These are phyloP conservation scores for Cordyceps militaris DNA, from an alignment of 2,329 filamentous ascomycete genomes.

Conservation along the genomic window DNA sequence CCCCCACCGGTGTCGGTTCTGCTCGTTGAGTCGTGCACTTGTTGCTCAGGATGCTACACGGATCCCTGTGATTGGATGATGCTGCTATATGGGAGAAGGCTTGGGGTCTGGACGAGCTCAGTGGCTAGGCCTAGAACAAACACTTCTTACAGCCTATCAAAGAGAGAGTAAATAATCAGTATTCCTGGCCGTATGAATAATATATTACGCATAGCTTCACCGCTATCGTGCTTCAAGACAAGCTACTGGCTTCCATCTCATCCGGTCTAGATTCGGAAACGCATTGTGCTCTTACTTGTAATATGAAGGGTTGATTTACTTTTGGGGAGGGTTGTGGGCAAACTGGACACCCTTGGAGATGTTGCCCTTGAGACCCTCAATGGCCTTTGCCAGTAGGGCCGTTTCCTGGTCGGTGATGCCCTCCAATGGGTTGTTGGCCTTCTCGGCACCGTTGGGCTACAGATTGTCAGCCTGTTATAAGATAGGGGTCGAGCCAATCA, in stretches of 20 bases:
- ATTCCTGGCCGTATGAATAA: conserved; percentile 23
- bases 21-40: not conserved
- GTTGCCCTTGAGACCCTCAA: conserved; percentile 80
- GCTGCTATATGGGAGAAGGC: not conserved
- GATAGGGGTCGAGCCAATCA: not conserved
- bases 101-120: not conserved
- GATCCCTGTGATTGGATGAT: not conserved
- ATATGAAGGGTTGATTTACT: conserved; percentile 50
- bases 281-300: conserved; percentile 15
- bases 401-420: conserved; percentile 81
- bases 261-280: conserved; percentile 21
- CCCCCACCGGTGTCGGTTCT: not conserved
- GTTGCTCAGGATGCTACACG: not conserved
- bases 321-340: conserved; percentile 78
- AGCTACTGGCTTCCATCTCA: conserved; percentile 21
- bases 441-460: conserved; percentile 76
- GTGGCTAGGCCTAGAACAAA: not conserved
- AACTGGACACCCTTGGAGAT: conserved; percentile 92
- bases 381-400: conserved; percentile 68
- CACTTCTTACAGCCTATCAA: conserved; percentile 10
- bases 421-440: conserved; percentile 72
- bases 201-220: conserved; percentile 31
- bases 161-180: conserved; percentile 26
- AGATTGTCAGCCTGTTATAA: conserved; percentile 23
- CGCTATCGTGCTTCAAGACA: conserved; percentile 25